These are phyloP conservation scores for Ampelocalamus luodianensis DNA, from an alignment of 176 grass and related monocot genomes.

Conservation along the genomic window DNA sequence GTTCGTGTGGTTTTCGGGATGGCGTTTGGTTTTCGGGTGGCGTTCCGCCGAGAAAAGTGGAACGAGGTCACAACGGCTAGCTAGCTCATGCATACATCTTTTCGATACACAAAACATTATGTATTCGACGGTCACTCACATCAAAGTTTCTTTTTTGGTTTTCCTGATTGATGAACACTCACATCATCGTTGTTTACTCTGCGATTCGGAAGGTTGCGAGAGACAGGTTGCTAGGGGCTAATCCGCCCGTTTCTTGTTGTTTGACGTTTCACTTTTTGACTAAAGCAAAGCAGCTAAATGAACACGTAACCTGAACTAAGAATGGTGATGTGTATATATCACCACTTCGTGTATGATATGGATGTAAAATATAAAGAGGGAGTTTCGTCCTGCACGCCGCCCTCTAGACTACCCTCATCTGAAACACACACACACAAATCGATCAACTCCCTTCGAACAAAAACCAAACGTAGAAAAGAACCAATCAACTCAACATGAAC, in stretches of 20 bases:
- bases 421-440: too few species aligned
- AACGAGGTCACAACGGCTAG: slow-evolving; percentile 56
- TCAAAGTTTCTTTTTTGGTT: slow-evolving; percentile 17
- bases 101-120: neutral
- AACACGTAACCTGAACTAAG: neutral
- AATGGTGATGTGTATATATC: neutral
- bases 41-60: slow-evolving; percentile 50
- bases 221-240: neutral
- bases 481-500: too few species aligned
- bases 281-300: neutral
- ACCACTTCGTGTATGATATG: neutral
- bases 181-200: slow-evolving; percentile 38
- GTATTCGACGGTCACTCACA: slow-evolving; percentile 14
- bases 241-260: slow-evolving; percentile 18
- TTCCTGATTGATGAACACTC: slow-evolving; percentile 19
- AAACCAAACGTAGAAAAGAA: too few species aligned
- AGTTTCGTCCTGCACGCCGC: too few species aligned
- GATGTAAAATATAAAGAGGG: neutral
- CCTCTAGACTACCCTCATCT: too few species aligned
- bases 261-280: slow-evolving; percentile 17
- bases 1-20: slow-evolving; percentile 43
- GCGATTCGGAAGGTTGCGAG: neutral
- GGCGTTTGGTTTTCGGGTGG: slow-evolving; percentile 27
- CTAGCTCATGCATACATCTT: neutral
- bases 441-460: too few species aligned